phyloP scores from a whole-genome alignment of 306 rosid species.

The Acacia confusa region DNA sequence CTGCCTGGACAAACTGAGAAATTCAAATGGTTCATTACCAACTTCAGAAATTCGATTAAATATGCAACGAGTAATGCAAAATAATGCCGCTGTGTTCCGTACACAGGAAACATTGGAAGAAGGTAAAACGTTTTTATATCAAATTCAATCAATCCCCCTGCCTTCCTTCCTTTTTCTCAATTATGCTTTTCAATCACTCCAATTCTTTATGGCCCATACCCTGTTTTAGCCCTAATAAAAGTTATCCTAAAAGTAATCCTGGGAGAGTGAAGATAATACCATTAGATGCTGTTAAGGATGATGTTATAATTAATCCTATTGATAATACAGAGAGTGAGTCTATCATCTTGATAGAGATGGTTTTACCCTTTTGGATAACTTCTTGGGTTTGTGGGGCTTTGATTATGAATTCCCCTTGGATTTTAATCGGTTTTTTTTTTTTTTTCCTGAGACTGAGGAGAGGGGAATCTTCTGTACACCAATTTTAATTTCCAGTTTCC shows the following conservation, averaged over 20 bases:
- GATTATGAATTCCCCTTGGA: background rate
- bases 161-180: background rate
- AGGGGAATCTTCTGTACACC: background rate
- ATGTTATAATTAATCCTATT: background rate
- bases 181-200: background rate
- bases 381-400: background rate
- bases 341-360: background rate
- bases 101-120: conserved; percentile 91
- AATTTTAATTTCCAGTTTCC: background rate
- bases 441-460: background rate
- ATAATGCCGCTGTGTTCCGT: conserved; percentile 96
- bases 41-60: conserved; percentile 84
- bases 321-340: background rate
- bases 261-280: background rate
- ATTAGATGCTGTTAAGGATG: background rate
- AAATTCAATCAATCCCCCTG: background rate
- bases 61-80: conserved; percentile 97
- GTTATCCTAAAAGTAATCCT: background rate
- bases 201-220: background rate
- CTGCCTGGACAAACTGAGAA: conserved; percentile 91
- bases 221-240: background rate
- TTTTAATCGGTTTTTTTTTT: background rate
- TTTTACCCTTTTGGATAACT: background rate
- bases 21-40: conserved; percentile 80
- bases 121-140: conserved; percentile 44